phyloP scores from a whole-genome alignment of 805 yeast genomes.

The Candida argentea region DNA sequence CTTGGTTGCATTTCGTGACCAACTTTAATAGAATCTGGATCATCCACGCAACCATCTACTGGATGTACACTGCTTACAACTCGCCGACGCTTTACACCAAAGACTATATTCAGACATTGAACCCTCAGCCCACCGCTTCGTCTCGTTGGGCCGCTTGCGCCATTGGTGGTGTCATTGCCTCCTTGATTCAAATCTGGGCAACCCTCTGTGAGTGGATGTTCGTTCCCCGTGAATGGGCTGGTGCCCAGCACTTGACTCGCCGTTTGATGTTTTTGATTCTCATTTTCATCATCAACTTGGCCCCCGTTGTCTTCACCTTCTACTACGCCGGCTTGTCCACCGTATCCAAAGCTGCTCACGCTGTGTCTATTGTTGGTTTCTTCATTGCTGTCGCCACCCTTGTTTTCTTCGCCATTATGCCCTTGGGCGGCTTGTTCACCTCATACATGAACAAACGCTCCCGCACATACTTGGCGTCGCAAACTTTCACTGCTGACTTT shows the following conservation, averaged over 20 bases:
- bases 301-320: slow-evolving; percentile 79
- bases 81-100: slow-evolving; percentile 86
- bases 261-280: slow-evolving; percentile 67
- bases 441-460: slow-evolving; percentile 80
- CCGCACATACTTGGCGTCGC: slow-evolving; percentile 85
- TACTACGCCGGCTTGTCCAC: slow-evolving; percentile 63
- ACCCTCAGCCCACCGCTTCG: slow-evolving; percentile 84
- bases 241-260: slow-evolving; percentile 93
- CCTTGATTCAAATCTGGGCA: slow-evolving; percentile 72
- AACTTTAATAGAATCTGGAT: slow-evolving; percentile 98
- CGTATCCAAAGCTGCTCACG: slow-evolving; percentile 61
- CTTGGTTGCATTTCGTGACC: slow-evolving; percentile 93
- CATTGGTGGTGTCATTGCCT: slow-evolving; percentile 84
- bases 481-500: slow-evolving; percentile 91
- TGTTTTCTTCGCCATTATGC: slow-evolving; percentile 86
- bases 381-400: slow-evolving; percentile 79
- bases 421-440: slow-evolving; percentile 92
- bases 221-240: slow-evolving; percentile 98
- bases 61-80: slow-evolving; percentile 93
- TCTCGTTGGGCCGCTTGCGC: slow-evolving; percentile 91
- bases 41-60: slow-evolving; percentile 77
- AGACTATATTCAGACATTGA: slow-evolving; percentile 70
- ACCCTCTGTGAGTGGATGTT: slow-evolving; percentile 90
- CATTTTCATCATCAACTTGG: slow-evolving; percentile 64
- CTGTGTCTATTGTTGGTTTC: slow-evolving; percentile 79